These are phyloP conservation scores for Yamadazyma siamensis DNA, from an alignment of 1,139 yeast genomes.

Conservation along the genomic window DNA sequence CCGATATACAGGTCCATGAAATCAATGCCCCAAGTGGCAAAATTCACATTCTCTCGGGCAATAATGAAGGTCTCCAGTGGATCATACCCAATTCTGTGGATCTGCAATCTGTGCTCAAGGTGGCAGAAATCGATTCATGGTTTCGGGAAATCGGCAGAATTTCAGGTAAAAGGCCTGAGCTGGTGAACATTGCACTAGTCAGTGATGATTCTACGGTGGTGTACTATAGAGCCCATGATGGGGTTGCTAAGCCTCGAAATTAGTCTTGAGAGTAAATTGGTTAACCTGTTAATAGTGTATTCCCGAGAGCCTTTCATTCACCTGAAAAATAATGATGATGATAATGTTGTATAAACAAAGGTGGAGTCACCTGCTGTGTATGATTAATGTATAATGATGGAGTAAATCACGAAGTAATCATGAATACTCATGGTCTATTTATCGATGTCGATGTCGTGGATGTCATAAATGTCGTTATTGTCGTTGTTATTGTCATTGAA, in stretches of 20 bases:
- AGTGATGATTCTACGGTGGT: constrained; percentile 67
- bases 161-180: constrained; percentile 21
- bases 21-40: constrained; percentile 7
- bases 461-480: no score
- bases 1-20: constrained; percentile 26
- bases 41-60: neutral
- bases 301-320: no score
- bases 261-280: constrained; percentile 14
- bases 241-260: constrained; percentile 58
- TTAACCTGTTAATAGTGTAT: no score
- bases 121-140: constrained; percentile 29
- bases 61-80: constrained; percentile 27
- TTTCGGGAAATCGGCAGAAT: constrained; percentile 20
- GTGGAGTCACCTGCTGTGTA: no score
- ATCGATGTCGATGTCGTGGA: no score
- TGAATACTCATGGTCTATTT: no score
- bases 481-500: no score
- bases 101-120: constrained; percentile 14
- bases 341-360: no score
- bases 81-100: constrained; percentile 25
- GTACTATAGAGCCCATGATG: constrained; percentile 62
- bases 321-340: no score
- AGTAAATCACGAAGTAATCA: no score
- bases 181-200: constrained; percentile 54
- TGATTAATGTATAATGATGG: no score